phyloP scores from a whole-genome alignment of 2,329 filamentous ascomycete species.

The Elsinoe arachidis region DNA sequence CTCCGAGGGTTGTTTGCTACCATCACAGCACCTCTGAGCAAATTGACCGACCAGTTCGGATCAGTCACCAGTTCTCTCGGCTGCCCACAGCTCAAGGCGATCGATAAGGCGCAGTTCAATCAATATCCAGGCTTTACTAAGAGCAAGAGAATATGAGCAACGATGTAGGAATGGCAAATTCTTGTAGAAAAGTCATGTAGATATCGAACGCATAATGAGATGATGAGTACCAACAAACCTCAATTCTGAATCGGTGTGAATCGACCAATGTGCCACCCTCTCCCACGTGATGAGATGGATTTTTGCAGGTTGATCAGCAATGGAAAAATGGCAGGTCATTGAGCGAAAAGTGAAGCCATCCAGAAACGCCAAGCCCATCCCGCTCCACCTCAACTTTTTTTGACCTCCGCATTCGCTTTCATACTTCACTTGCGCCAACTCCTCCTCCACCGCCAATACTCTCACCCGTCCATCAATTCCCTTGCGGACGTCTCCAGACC shows the following conservation, averaged over 20 bases:
- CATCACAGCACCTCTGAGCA: constrained; percentile 25
- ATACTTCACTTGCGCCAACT: not conserved
- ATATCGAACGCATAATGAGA: constrained; percentile 2
- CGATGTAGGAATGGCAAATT: no score
- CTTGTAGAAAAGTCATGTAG: not conserved
- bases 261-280: no score
- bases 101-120: constrained; percentile 23
- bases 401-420: not conserved
- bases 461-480: not conserved
- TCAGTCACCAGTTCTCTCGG: constrained; percentile 16
- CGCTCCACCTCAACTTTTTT: constrained; percentile 8
- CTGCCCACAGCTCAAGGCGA: constrained; percentile 22
- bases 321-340: no score
- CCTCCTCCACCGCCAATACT: not conserved
- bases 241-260: no score
- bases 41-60: constrained; percentile 29
- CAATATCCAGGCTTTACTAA: constrained; percentile 24
- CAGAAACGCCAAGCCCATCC: constrained; percentile 2
- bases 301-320: no score
- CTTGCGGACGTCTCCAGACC: not conserved
- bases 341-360: constrained; percentile 3
- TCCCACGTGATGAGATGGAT: no score
- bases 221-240: not conserved
- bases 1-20: constrained; percentile 32
- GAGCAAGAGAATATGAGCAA: constrained; percentile 12